A percentile compares a stretch with the other conserved stretches of the same genome.
Conservation (phyloP, 768 basidiomycete species). For the Termitomyces sp. region DNA sequence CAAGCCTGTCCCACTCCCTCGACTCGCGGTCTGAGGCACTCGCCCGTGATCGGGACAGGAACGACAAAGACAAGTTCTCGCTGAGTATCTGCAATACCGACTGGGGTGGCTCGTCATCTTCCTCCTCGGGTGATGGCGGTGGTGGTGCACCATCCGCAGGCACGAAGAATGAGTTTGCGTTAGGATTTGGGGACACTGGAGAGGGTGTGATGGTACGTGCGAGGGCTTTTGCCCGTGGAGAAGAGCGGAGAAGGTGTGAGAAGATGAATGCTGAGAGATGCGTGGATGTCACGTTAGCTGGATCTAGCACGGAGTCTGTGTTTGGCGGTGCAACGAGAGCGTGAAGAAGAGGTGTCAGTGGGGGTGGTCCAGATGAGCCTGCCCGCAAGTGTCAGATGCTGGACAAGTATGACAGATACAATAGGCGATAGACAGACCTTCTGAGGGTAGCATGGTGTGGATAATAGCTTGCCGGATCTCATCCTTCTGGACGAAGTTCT, state of each 20-base stretch:
- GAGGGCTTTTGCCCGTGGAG: slow-evolving; percentile 56
- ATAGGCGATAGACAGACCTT: slow-evolving; percentile 27
- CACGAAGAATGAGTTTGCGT: slow-evolving; percentile 57
- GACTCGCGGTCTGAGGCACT: slow-evolving; percentile 67
- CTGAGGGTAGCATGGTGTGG: slow-evolving; percentile 66
- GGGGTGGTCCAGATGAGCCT: slow-evolving; percentile 35
- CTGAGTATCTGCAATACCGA: slow-evolving; percentile 80
- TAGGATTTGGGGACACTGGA: slow-evolving; percentile 24
- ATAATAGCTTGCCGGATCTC: slow-evolving; percentile 68
- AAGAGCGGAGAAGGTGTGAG: slow-evolving; percentile 70
- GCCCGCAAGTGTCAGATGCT: neutral
- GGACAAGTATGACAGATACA: neutral
- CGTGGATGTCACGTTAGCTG: slow-evolving; percentile 55
- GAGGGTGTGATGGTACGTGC: slow-evolving; percentile 65
- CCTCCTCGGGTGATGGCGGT: slow-evolving; percentile 29
- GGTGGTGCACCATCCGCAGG: slow-evolving; percentile 63
- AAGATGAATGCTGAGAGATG: slow-evolving; percentile 80
- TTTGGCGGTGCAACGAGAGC: slow-evolving; percentile 63
- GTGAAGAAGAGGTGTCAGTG: slow-evolving; percentile 65
- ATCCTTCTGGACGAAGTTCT: slow-evolving; percentile 79
- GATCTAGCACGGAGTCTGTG: slow-evolving; percentile 47
- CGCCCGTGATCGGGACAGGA: slow-evolving; percentile 70
- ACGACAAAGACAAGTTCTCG: slow-evolving; percentile 86
- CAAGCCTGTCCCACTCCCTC: slow-evolving; percentile 87
- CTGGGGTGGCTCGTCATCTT: slow-evolving; percentile 65